Base-by-base conservation (phyloP, 148 eudicot species). In the Simmondsia chinensis region DNA sequence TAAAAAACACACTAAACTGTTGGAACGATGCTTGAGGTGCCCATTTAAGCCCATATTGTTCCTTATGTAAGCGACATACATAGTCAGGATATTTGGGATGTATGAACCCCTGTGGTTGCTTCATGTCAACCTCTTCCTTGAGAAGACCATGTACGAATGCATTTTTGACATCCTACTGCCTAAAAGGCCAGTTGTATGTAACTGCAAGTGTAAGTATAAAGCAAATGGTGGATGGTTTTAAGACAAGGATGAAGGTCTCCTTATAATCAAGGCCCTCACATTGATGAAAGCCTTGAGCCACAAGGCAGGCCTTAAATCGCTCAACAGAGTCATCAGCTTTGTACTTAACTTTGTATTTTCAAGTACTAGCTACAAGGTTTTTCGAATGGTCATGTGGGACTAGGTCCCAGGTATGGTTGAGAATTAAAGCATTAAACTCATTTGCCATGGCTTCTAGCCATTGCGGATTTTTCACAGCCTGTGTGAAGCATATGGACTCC, bases 11-110 rank as follows among this genome's bases (percentile, higher is more conserved):
- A 11, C 20, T 19, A 1, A 41, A 27, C 12, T 43, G 29, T 2
- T 22, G 7, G 20, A 10, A 43, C 47, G 29, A 43, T 2, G 47
- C 47, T 21, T 31, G 47, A 6, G 14, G 27, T 10, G 47, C 47
- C 10, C 25, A 18, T 9, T 43, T 43, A 2, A 43, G 17, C 1
- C 47, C 47, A 24, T 43, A 43, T 10, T 12, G 12, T 2, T 16
- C 47, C 9, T 43, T 43, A 31, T 4, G 0, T 6, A 43, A 31
- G 0, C 0, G 1, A 22, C 47, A 43, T 0, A 22, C 17, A 24
- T 22, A 18, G 10, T 20, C 1, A 4, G 47, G 47, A 9, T 10
- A 5, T 5, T 5, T 5, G 16, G 17, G 9, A 6, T 43, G 17
- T 10, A 43, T 5, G 13, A 43, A 43, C 0, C 47, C 47, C 1